Base-by-base conservation (phyloP, 176 grass and related monocot genomes). In the Musa troglodytarum region DNA sequence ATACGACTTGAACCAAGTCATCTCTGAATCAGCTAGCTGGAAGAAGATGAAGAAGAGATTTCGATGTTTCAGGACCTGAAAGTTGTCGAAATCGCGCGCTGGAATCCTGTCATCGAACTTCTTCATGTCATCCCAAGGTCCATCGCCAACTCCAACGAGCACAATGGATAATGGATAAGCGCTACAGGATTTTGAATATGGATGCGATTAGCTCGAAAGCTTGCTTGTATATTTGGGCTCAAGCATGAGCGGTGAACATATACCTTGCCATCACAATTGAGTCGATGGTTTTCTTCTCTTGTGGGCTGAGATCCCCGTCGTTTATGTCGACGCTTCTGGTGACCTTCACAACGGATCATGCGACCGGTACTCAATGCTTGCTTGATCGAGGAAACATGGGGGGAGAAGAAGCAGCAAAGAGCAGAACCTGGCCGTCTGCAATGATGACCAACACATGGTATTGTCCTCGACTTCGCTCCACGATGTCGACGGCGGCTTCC, bases 231-330 rank as follows among this genome's bases (percentile, higher is more conserved):
- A 6, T 43, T 43, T 43, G 55, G 13, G 3, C 3, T 2, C 2
- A 57, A 19, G 0, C 55, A 57, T 57, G 63, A 25, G 10, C 17
- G 63, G 1, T 65, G 63, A 13, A 22, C 53, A 28, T 22, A 5
- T 82, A 96, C 92, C 92, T 97, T 49, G 94, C 90, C 94, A 87
- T 97, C 68, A 97, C 94, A 76, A 97, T 91, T 50, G 94, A 85
- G 34, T 93, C 88, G 25, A 97, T 83, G 0, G 94, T 97, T 29
- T 80, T 84, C 88, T 76, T 81, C 82, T 97, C 94, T 54, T 97
- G 90, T 10, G 86, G 94, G 78, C 94, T 97, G 10, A 93, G 84
- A 17, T 97, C 94, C 15, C 53, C 59, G 2, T 51, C 62, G 4
- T 68, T 50, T n/a, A 86, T 97, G 34, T 93, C 86, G 9, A 93